Conservation (phyloP, 2,329 filamentous ascomycete genomes). For the Fulvia fulva region DNA sequence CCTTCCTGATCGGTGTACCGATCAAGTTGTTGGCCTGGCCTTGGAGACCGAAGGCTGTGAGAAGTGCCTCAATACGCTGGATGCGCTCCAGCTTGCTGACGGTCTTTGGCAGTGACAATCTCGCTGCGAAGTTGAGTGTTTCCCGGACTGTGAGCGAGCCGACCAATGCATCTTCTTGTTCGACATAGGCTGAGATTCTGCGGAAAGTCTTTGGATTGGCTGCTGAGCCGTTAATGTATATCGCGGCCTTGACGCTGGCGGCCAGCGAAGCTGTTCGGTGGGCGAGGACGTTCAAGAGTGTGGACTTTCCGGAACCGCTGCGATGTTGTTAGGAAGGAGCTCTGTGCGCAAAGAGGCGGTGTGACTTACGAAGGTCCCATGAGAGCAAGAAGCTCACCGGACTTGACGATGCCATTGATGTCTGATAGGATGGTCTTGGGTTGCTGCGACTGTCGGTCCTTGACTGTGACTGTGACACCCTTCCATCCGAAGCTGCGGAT, state of each 20-base stretch:
- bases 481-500: slow-evolving; percentile 65
- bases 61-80: slow-evolving; percentile 60
- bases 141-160: slow-evolving; percentile 76
- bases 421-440: slow-evolving; percentile 60
- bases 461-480: slow-evolving; percentile 65
- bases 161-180: slow-evolving; percentile 82
- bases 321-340: slow-evolving; percentile 9
- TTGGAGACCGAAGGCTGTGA: slow-evolving; percentile 69
- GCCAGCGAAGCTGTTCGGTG: slow-evolving; percentile 54
- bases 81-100: slow-evolving; percentile 56
- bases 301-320: slow-evolving; percentile 70
- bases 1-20: slow-evolving; percentile 77
- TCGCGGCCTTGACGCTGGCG: slow-evolving; percentile 50
- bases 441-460: slow-evolving; percentile 63
- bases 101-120: slow-evolving; percentile 55
- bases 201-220: slow-evolving; percentile 56
- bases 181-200: slow-evolving; percentile 70
- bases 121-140: slow-evolving; percentile 73
- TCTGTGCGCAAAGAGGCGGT: background rate
- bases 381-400: slow-evolving; percentile 70
- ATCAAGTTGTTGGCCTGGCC: slow-evolving; percentile 67
- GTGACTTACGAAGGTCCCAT: slow-evolving; percentile 65
- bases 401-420: slow-evolving; percentile 61
- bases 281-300: slow-evolving; percentile 75
- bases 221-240: slow-evolving; percentile 60